phyloP scores from a whole-genome alignment of 129 eudicot species.

The Mikania micrantha region DNA sequence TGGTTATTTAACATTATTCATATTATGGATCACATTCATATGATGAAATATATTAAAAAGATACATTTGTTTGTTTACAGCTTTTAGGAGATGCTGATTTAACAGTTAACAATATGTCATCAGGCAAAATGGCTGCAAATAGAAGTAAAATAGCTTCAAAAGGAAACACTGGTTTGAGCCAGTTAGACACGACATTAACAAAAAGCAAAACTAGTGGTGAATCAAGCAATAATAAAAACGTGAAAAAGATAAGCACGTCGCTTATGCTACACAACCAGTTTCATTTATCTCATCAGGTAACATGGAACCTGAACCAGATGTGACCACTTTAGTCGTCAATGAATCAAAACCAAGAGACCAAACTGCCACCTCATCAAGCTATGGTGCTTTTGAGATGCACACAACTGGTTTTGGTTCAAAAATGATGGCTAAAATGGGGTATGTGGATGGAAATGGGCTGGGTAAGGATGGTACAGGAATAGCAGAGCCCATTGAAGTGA shows the following conservation, averaged over 20 bases:
- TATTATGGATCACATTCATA: not conserved
- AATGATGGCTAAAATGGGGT: slow-evolving; percentile 97
- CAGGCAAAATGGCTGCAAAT: slow-evolving; percentile 24
- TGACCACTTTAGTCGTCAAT: slow-evolving; percentile 12
- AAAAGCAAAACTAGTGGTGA: slow-evolving; percentile 27
- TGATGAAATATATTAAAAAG: not conserved
- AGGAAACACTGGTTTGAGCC: slow-evolving; percentile 27
- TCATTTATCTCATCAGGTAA: slow-evolving; percentile 78
- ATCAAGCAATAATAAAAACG: slow-evolving; percentile 29
- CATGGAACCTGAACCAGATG: slow-evolving; percentile 39
- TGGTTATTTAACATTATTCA: not conserved
- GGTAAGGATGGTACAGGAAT: slow-evolving; percentile 83
- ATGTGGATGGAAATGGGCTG: slow-evolving; percentile 61
- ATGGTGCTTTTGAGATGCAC: slow-evolving; percentile 86
- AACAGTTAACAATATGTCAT: slow-evolving; percentile 27
- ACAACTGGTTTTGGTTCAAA: slow-evolving; percentile 90
- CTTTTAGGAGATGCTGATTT: slow-evolving; percentile 61
- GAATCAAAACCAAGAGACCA: slow-evolving; percentile 30
- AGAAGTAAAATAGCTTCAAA: slow-evolving; percentile 33
- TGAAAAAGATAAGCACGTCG: slow-evolving; percentile 35
- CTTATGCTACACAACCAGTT: slow-evolving; percentile 67
- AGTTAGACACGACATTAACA: slow-evolving; percentile 20
- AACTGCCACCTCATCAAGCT: slow-evolving; percentile 30
- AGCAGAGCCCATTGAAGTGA: slow-evolving; percentile 66
- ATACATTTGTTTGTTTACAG: slow-evolving; percentile 34